A percentile compares a stretch with the other conserved stretches of the same genome.
These are phyloP conservation scores for Hymenoscyphus occultus DNA, from an alignment of 2,329 filamentous ascomycete species.

Conservation along the genomic window DNA sequence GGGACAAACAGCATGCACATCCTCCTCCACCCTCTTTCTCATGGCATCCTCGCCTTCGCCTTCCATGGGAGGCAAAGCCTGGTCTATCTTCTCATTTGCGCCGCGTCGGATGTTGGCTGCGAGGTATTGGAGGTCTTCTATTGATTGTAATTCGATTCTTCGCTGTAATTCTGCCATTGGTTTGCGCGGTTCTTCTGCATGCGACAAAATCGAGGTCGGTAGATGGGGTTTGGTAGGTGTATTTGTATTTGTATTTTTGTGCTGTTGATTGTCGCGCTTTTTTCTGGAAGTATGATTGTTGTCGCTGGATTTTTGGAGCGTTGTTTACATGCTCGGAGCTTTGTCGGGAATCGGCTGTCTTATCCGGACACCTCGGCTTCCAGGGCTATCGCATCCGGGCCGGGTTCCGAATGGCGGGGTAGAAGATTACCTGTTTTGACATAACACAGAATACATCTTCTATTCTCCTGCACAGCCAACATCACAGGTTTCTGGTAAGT, in stretches of 20 bases:
- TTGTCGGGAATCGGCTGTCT: not conserved
- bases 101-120: conserved; percentile 66
- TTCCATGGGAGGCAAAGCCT: conserved; percentile 64
- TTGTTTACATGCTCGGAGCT: not conserved
- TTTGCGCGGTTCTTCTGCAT: not conserved
- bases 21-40: conserved; percentile 55
- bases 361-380: not conserved
- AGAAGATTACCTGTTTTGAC: no score
- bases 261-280: not conserved
- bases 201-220: not conserved
- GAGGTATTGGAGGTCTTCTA: conserved; percentile 69
- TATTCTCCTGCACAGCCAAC: no score
- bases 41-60: conserved; percentile 59
- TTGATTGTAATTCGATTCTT: conserved; percentile 76
- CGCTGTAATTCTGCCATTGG: conserved; percentile 54
- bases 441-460: no score
- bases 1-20: conserved; percentile 54
- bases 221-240: not conserved
- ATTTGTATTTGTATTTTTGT: not conserved
- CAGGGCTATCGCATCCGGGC: not conserved
- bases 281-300: not conserved
- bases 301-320: not conserved
- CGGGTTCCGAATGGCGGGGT: no score
- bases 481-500: no score
- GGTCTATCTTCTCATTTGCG: conserved; percentile 64